Conservation (phyloP, 345 rosid species). For the Eucalyptus marginata region DNA sequence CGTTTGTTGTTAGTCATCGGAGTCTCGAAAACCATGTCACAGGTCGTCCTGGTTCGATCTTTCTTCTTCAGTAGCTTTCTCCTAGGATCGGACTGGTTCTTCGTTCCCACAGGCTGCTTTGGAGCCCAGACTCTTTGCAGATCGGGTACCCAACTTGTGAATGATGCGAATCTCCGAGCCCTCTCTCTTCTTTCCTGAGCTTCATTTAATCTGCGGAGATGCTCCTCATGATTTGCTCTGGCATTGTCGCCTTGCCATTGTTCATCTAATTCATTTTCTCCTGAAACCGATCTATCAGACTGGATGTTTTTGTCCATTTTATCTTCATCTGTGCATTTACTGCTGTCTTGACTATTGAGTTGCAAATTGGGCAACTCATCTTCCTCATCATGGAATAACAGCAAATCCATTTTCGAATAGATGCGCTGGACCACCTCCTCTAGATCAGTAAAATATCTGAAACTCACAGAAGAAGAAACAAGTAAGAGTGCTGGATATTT, state of each 20-base stretch:
- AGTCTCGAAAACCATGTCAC: constrained; percentile 73
- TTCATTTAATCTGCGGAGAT: constrained; percentile 32
- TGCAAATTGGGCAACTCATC: constrained; percentile 40
- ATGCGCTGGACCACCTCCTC: constrained; percentile 53
- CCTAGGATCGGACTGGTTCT: constrained; percentile 10
- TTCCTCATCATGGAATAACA: constrained; percentile 37
- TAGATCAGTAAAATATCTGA: constrained; percentile 56
- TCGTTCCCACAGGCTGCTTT: constrained; percentile 29
- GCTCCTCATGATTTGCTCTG: constrained; percentile 10
- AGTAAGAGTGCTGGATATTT: neutral
- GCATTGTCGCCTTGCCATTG: constrained; percentile 7
- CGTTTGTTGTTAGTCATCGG: constrained; percentile 46
- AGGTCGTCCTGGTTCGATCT: constrained; percentile 17
- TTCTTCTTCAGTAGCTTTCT: constrained; percentile 44
- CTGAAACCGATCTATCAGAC: constrained; percentile 6
- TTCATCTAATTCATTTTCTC: constrained; percentile 12
- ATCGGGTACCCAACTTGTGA: constrained; percentile 82
- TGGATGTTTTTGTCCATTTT: constrained; percentile 8
- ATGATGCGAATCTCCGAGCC: constrained; percentile 70
- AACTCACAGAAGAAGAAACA: neutral
- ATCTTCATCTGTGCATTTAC: constrained; percentile 21
- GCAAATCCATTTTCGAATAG: constrained; percentile 65
- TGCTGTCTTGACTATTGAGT: constrained; percentile 69
- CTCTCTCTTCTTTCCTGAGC: constrained; percentile 74
- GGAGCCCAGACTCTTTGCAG: constrained; percentile 93